Conservation (phyloP, 306 rosid species). For the Quercus ilex region DNA sequence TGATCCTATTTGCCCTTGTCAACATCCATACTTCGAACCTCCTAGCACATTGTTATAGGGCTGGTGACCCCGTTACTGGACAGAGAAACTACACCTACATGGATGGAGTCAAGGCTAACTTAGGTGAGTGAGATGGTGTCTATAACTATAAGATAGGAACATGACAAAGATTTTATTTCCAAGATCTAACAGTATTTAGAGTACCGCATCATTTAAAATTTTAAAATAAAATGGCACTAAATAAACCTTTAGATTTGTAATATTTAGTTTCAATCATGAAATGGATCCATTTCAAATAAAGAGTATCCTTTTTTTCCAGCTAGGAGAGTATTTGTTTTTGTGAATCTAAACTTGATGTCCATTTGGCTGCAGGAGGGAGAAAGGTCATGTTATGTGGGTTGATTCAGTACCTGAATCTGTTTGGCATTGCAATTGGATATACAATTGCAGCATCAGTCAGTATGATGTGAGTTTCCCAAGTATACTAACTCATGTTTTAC, state of each 20-base stretch:
- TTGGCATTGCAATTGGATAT: constrained; percentile 68
- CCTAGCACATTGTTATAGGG: constrained; percentile 53
- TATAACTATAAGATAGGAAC: not conserved
- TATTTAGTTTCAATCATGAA: too few species aligned
- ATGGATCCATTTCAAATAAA: too few species aligned
- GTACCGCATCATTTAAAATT: too few species aligned
- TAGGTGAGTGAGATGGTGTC: constrained; percentile 36
- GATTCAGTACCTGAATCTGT: constrained; percentile 60
- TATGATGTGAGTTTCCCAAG: constrained; percentile 61
- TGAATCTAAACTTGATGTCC: not conserved
- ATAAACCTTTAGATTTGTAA: too few species aligned
- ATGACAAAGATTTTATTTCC: too few species aligned
- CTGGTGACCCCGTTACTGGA: constrained; percentile 51
- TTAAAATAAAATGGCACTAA: too few species aligned
- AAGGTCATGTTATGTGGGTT: constrained; percentile 58
- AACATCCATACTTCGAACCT: constrained; percentile 62
- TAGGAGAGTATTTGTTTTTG: not conserved
- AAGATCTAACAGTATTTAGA: too few species aligned
- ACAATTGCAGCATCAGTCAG: constrained; percentile 82
- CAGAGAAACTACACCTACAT: constrained; percentile 72
- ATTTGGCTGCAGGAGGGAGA: constrained; percentile 53
- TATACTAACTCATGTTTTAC: not conserved
- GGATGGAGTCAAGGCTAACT: constrained; percentile 69
- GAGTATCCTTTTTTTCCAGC: not conserved
- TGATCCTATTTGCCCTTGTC: constrained; percentile 61